phyloP scores from a whole-genome alignment of 2,329 filamentous ascomycete species.

The Colletotrichum sublineola region DNA sequence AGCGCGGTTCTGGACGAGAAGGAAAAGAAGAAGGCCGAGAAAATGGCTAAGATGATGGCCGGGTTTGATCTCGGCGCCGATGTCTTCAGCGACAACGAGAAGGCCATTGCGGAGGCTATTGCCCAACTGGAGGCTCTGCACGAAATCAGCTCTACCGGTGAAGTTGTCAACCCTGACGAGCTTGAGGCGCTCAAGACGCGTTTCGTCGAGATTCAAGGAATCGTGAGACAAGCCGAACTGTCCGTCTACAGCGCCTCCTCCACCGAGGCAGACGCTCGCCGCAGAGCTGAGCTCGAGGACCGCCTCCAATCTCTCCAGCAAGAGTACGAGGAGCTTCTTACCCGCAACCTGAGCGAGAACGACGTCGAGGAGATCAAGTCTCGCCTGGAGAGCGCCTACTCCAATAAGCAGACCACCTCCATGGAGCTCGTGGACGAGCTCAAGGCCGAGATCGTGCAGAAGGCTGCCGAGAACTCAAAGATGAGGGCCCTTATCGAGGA shows the following conservation, averaged over 20 bases:
- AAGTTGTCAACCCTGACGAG: conserved; percentile 85
- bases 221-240: conserved; percentile 92
- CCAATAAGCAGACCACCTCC: conserved; percentile 80
- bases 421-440: conserved; percentile 81
- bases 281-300: conserved; percentile 81
- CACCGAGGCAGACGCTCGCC: conserved; percentile 74
- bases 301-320: conserved; percentile 80
- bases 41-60: conserved; percentile 99
- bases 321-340: conserved; percentile 86
- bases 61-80: conserved; percentile 95
- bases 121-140: conserved; percentile 84
- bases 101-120: conserved; percentile 85
- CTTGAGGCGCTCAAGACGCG: conserved; percentile 81
- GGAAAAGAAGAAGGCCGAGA: conserved; percentile 98
- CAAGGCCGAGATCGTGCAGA: conserved; percentile 80
- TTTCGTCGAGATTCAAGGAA: conserved; percentile 89
- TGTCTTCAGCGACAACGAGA: conserved; percentile 93
- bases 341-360: conserved; percentile 80
- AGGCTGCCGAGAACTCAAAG: conserved; percentile 84
- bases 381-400: conserved; percentile 81
- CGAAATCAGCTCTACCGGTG: conserved; percentile 81
- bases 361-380: conserved; percentile 89
- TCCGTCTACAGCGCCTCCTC: conserved; percentile 80
- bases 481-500: conserved; percentile 86
- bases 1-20: conserved; percentile 93